These are phyloP conservation scores for Aspergillus aculeatinus DNA, from an alignment of 2,329 filamentous ascomycete species.

Conservation along the genomic window DNA sequence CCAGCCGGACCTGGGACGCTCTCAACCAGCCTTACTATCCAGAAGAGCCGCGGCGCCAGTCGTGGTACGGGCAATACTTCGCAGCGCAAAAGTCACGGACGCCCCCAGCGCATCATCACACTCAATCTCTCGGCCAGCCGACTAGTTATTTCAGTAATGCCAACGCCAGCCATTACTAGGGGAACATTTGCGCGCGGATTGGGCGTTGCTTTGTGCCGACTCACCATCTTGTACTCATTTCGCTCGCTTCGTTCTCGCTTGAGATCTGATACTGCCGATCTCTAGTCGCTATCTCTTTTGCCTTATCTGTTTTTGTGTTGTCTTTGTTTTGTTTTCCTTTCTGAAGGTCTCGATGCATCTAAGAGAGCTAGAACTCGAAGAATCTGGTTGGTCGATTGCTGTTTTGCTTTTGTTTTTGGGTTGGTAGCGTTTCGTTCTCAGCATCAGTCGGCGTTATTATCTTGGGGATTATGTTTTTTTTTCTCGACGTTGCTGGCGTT, in stretches of 20 bases:
- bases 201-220: not conserved
- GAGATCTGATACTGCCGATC: not conserved
- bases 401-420: not conserved
- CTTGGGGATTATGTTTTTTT: not conserved
- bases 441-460: not conserved
- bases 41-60: slow-evolving; percentile 34
- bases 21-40: slow-evolving; percentile 32
- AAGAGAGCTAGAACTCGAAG: slow-evolving; percentile 13
- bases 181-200: not conserved
- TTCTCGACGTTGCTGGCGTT: not conserved
- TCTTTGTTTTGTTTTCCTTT: too few species aligned
- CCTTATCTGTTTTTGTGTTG: not conserved
- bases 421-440: not conserved
- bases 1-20: slow-evolving; percentile 39
- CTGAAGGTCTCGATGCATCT: slow-evolving; percentile 6
- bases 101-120: slow-evolving; percentile 28
- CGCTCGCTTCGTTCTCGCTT: not conserved
- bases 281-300: slow-evolving; percentile 1
- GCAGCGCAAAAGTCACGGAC: slow-evolving; percentile 24
- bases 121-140: slow-evolving; percentile 29
- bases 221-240: not conserved
- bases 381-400: not conserved
- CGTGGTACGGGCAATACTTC: slow-evolving; percentile 33
- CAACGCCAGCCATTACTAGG: slow-evolving; percentile 25
- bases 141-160: slow-evolving; percentile 25